Conservation (phyloP, 2,329 filamentous ascomycete species). For the Chaetomiaceae sp. region DNA sequence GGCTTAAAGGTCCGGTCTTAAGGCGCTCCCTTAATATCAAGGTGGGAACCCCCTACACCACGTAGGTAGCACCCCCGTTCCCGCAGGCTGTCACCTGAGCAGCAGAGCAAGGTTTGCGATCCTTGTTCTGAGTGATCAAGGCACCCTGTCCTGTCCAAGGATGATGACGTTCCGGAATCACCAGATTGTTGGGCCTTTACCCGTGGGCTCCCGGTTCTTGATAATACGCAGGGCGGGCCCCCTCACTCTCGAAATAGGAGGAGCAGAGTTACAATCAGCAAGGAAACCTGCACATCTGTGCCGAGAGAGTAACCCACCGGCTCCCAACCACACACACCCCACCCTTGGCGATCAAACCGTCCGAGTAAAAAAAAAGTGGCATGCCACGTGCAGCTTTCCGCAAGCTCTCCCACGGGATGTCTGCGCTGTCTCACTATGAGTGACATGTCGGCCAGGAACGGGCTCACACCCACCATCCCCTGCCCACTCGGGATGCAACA, state of each 20-base stretch:
- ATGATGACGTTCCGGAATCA: constrained; percentile 23
- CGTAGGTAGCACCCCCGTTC: constrained; percentile 15
- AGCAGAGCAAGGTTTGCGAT: constrained; percentile 16
- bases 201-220: constrained; percentile 22
- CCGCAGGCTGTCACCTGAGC: constrained; percentile 25
- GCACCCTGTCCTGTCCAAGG: constrained; percentile 22
- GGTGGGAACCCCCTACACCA: constrained; percentile 8
- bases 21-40: constrained; percentile 20
- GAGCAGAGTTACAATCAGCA: neutral
- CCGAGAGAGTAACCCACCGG: constrained; percentile 1
- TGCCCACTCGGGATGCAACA: constrained; percentile 2
- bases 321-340: constrained; percentile 4
- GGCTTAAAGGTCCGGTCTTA: constrained; percentile 20
- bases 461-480: neutral
- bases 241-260: constrained; percentile 8
- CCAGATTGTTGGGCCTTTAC: constrained; percentile 23
- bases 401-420: constrained; percentile 14
- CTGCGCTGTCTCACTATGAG: constrained; percentile 13
- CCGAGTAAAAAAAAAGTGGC: constrained; percentile 13
- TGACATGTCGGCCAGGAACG: constrained; percentile 8
- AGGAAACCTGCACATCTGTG: constrained; percentile 2
- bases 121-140: constrained; percentile 19
- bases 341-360: constrained; percentile 22
- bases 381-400: constrained; percentile 26
- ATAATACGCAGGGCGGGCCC: constrained; percentile 12